phyloP scores from a whole-genome alignment of 2,329 filamentous ascomycete genomes.

The Xylariales sp. region DNA sequence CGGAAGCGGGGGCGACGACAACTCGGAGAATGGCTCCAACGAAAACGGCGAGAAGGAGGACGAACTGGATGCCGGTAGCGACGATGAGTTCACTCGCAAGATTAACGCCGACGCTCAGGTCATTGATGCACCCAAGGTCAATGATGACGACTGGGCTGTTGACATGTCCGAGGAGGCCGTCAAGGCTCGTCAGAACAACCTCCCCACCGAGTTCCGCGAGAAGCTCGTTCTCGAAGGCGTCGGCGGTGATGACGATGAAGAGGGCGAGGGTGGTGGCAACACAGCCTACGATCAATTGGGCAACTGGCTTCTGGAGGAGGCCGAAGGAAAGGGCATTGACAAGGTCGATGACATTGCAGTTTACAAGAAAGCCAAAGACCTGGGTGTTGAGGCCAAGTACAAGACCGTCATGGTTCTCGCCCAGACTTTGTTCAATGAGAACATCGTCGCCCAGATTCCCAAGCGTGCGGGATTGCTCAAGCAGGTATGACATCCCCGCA shows the following conservation, averaged over 20 bases:
- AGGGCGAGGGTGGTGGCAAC: constrained; percentile 68
- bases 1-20: constrained; percentile 62
- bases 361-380: constrained; percentile 93
- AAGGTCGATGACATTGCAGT: constrained; percentile 85
- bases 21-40: constrained; percentile 57
- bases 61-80: constrained; percentile 65
- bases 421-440: constrained; percentile 89
- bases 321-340: constrained; percentile 67
- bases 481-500: constrained; percentile 52
- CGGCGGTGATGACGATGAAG: constrained; percentile 73
- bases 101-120: constrained; percentile 60
- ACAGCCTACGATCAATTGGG: constrained; percentile 86
- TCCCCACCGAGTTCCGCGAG: constrained; percentile 92
- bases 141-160: constrained; percentile 91
- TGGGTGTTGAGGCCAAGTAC: constrained; percentile 92
- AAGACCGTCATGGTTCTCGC: constrained; percentile 87
- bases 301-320: constrained; percentile 80
- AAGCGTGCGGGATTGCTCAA: constrained; percentile 82
- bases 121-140: constrained; percentile 52
- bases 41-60: constrained; percentile 45
- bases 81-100: constrained; percentile 86
- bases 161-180: constrained; percentile 95
- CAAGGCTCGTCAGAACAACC: constrained; percentile 86
- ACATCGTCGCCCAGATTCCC: constrained; percentile 82
- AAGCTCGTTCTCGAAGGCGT: constrained; percentile 78